Percentiles rank a stretch among this genome's conserved stretches.
Conservation (phyloP, 1,139 yeast genomes). For the Debaryomyces subglobosus region DNA sequence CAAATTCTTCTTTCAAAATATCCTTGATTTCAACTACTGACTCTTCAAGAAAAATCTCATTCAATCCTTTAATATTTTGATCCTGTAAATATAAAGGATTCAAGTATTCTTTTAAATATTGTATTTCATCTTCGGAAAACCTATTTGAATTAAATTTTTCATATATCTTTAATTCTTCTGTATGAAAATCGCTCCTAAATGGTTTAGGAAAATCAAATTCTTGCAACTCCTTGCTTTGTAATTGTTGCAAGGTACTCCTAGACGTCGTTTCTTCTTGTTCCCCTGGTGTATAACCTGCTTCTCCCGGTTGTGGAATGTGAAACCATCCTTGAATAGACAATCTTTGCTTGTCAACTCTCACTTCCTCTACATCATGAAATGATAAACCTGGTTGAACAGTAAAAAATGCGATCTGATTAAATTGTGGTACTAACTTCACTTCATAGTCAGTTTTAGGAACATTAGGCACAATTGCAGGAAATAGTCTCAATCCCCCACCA, state of each 20-base stretch:
- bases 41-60: constrained; percentile 59
- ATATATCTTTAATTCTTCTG: constrained; percentile 29
- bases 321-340: constrained; percentile 98
- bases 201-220: constrained; percentile 83
- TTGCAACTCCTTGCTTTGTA: constrained; percentile 74
- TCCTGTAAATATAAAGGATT: constrained; percentile 56
- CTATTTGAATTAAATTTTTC: constrained; percentile 24
- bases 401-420: constrained; percentile 95
- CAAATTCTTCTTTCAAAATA: constrained; percentile 61
- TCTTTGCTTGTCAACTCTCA: constrained; percentile 84
- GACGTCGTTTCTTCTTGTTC: constrained; percentile 80
- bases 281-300: constrained; percentile 78
- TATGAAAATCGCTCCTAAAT: constrained; percentile 35
- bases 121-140: constrained; percentile 40
- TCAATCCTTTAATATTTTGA: constrained; percentile 31
- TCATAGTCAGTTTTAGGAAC: constrained; percentile 83
- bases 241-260: constrained; percentile 75
- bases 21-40: constrained; percentile 70
- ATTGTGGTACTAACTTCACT: constrained; percentile 80
- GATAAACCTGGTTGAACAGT: constrained; percentile 95
- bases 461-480: constrained; percentile 84
- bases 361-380: constrained; percentile 98
- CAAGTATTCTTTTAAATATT: constrained; percentile 54
- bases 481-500: constrained; percentile 91
- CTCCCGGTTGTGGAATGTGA: constrained; percentile 94